Evolutionary conservation across 495 filamentous ascomycete genomes (phyloP).

Genomic region (Trichoderma virens): DNA sequence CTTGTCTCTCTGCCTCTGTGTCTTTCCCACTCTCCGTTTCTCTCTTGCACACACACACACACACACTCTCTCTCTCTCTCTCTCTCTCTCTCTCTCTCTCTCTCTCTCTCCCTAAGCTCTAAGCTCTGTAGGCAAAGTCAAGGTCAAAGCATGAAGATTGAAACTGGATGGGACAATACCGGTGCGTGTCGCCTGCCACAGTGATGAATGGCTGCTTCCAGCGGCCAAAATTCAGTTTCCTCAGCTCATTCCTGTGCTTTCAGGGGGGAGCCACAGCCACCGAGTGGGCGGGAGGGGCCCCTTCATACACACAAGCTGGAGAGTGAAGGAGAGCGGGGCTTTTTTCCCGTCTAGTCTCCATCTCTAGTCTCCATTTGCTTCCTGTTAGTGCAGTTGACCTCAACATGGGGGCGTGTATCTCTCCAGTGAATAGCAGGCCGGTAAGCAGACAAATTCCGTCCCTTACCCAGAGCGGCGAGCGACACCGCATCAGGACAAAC

Average conservation of each 20-base stretch:
- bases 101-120: no score
- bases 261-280: neutral
- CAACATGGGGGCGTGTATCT: neutral
- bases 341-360: constrained; percentile 5
- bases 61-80: no score
- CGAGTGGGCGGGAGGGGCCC: constrained; percentile 1
- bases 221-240: neutral
- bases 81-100: no score
- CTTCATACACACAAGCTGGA: neutral
- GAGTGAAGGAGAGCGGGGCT: neutral
- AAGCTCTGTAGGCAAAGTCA: no score
- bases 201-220: neutral
- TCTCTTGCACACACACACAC: no score
- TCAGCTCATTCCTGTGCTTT: neutral
- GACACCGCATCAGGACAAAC: neutral
- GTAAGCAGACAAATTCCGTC: neutral
- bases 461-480: constrained; percentile 3
- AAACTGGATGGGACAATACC: no score
- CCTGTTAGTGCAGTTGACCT: neutral
- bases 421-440: neutral
- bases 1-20: no score
- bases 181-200: no score
- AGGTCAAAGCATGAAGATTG: no score
- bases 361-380: neutral
- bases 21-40: no score